Base-by-base conservation (phyloP, 2,329 filamentous ascomycete species). In the Monascus ruber region DNA sequence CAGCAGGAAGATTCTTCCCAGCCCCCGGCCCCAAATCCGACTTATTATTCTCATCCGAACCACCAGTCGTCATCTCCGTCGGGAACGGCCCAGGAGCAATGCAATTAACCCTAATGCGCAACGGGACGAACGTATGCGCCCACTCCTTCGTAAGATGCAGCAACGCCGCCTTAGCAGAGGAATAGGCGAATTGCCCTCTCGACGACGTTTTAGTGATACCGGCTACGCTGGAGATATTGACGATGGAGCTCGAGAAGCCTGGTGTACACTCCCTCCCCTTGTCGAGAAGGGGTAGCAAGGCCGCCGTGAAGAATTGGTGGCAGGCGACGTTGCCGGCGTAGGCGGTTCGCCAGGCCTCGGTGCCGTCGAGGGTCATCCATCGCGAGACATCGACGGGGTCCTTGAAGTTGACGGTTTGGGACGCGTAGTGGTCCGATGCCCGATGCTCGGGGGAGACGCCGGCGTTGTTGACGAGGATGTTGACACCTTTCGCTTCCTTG, bases 81-180 rank as follows among this genome's bases (percentile, higher is more conserved):
- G 73, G 72, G 52, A 77, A 77, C 3, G 76, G 64, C 26, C 72
- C 72, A 0, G 73, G 74, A 2, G 73, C 71, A 46, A 78, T 75
- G 35, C 60, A 66, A 54, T 79, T 78, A 45, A 78, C 64, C 9
- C 74, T 59, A 37, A 78, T 69, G 54, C 75, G 73, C 36, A 76
- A 63, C 32, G 68, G 64, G n/a, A 68, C 64, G 26, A 78, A 65
- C 41, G 75, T 70, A 6, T 64, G 64, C 1, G 73, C 70, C 6
- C 78, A 61, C 63, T 76, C 66, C 47, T 69, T 69, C 25, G 69
- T 77, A 8, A 77, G 57, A 44, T 78, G 74, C 34, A 75, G 69
- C 5, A 66, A 46, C 24, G 50, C 55, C 24, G 58, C 72, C 47
- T 76, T 76, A 32, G 63, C 69, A 6, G 63, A 55, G 2, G 69